Conservation (phyloP, 768 basidiomycete genomes). For the Harrya chromipes region DNA sequence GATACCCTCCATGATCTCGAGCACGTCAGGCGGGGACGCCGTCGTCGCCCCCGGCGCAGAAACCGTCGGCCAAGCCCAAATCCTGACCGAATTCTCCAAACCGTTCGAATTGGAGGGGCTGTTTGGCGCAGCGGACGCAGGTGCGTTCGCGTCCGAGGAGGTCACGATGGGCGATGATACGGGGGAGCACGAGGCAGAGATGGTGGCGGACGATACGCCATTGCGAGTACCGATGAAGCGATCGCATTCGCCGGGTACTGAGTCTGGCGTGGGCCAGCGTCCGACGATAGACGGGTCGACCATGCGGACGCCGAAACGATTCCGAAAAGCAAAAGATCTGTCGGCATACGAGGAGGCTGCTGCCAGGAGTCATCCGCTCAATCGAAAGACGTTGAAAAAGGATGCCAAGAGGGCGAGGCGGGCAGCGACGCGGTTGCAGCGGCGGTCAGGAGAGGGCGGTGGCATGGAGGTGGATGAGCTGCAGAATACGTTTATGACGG, state of each 20-base stretch:
- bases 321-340: constrained; percentile 53
- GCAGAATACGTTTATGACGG: constrained; percentile 24
- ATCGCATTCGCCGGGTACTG: constrained; percentile 13
- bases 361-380: constrained; percentile 46
- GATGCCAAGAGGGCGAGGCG: constrained; percentile 63
- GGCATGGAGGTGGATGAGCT: constrained; percentile 34
- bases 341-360: constrained; percentile 51
- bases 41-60: constrained; percentile 72
- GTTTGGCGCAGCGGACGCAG: constrained; percentile 76
- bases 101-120: constrained; percentile 82
- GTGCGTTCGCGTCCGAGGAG: constrained; percentile 59
- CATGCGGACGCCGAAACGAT: constrained; percentile 51
- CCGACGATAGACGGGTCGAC: background rate
- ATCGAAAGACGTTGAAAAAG: constrained; percentile 55
- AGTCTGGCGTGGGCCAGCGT: background rate
- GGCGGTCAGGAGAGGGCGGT: background rate
- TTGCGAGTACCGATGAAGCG: constrained; percentile 31
- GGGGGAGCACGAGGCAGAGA: constrained; percentile 30
- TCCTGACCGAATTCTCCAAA: constrained; percentile 64
- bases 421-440: constrained; percentile 36
- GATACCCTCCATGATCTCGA: constrained; percentile 46
- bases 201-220: constrained; percentile 40
- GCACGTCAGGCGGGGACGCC: constrained; percentile 34
- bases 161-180: constrained; percentile 46
- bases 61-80: constrained; percentile 76